A percentile compares a stretch with the other conserved stretches of the same genome.
These are phyloP conservation scores for Mycena pura DNA, from an alignment of 768 basidiomycete species.

Conservation along the genomic window DNA sequence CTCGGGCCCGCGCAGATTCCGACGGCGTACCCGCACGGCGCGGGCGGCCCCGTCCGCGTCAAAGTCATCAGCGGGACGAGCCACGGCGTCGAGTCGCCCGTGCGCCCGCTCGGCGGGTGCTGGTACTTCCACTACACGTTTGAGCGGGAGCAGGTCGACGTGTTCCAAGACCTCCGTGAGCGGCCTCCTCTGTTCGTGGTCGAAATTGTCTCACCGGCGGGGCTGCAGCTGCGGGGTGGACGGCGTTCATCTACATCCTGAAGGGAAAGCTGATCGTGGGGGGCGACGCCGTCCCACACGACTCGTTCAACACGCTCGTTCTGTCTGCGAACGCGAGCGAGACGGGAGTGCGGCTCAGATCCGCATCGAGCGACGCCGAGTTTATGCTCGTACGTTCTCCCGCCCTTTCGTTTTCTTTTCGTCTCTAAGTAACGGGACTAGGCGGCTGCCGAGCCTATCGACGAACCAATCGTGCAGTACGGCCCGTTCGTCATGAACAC, in stretches of 20 bases:
- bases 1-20: constrained; percentile 72
- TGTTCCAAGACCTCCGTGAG: constrained; percentile 87
- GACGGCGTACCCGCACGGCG: constrained; percentile 72
- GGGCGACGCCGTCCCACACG: constrained; percentile 50
- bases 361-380: constrained; percentile 67
- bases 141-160: constrained; percentile 56
- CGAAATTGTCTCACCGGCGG: neutral
- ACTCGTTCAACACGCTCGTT: constrained; percentile 82
- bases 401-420: neutral
- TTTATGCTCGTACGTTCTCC: constrained; percentile 68
- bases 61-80: constrained; percentile 92
- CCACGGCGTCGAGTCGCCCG: constrained; percentile 86
- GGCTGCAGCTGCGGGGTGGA: constrained; percentile 80
- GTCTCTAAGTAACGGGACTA: constrained; percentile 30
- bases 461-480: constrained; percentile 88
- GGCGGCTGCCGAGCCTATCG: constrained; percentile 88
- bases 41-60: constrained; percentile 70
- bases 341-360: constrained; percentile 72
- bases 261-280: constrained; percentile 74
- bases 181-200: constrained; percentile 4
- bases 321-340: constrained; percentile 65
- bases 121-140: constrained; percentile 90
- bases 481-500: constrained; percentile 90
- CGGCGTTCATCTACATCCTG: constrained; percentile 80
- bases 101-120: constrained; percentile 90